These are phyloP conservation scores for Miscanthus sacchariflorus DNA, from an alignment of 202 grass and related monocot genomes.

Conservation along the genomic window DNA sequence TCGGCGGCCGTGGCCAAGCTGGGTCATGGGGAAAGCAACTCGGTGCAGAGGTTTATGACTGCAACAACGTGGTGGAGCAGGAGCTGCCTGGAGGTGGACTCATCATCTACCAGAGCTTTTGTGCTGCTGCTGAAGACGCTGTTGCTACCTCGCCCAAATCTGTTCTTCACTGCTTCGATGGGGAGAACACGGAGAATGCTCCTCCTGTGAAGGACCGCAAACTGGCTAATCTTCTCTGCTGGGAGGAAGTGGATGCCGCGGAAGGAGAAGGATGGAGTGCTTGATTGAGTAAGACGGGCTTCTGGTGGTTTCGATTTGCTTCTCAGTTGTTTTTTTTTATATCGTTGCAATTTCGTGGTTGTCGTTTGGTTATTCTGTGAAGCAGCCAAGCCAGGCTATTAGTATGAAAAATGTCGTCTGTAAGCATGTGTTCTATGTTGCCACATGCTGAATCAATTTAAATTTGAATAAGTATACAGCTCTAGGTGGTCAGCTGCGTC, in stretches of 20 bases:
- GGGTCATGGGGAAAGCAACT: conserved; percentile 74
- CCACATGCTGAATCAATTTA: background rate
- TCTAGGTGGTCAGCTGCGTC: conserved; percentile 82
- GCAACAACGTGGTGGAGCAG: conserved; percentile 71
- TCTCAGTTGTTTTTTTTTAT: conserved; percentile 31
- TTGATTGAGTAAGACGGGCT: conserved; percentile 38
- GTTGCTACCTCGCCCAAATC: conserved; percentile 58
- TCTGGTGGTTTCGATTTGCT: conserved; percentile 48
- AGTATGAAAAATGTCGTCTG: conserved; percentile 4
- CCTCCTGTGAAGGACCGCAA: conserved; percentile 40
- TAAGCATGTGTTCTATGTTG: conserved; percentile 37
- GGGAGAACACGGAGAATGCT: conserved; percentile 26
- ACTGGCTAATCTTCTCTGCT: conserved; percentile 50
- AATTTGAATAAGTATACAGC: conserved; percentile 51
- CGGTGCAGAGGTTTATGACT: conserved; percentile 56
- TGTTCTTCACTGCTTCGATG: conserved; percentile 49
- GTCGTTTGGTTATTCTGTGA: conserved; percentile 51
- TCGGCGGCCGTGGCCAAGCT: conserved; percentile 54
- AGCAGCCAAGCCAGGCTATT: conserved; percentile 73
- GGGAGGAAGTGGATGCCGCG: conserved; percentile 40
- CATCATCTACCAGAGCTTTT: conserved; percentile 85
- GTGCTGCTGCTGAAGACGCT: conserved; percentile 26
- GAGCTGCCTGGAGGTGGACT: conserved; percentile 64
- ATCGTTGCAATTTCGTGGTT: conserved; percentile 30
- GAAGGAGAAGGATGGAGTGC: conserved; percentile 47